These are phyloP conservation scores for Candolleomyces eurysporus DNA, from an alignment of 768 basidiomycete species.

Conservation along the genomic window DNA sequence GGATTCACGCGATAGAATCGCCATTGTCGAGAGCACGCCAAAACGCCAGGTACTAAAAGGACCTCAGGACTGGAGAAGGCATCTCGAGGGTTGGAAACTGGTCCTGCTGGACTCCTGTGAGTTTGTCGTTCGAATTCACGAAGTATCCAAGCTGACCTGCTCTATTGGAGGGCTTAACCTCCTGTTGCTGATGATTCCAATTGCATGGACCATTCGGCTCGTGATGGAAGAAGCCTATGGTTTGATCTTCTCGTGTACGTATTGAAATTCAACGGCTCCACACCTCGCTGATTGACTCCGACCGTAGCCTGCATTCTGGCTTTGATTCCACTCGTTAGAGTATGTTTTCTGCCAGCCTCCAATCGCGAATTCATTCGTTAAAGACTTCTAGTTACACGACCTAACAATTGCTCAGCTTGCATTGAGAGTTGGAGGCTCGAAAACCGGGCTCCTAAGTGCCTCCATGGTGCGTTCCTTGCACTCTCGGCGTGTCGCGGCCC, in stretches of 20 bases:
- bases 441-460: slow-evolving; percentile 78
- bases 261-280: not conserved
- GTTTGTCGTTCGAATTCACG: not conserved
- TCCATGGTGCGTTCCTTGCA: slow-evolving; percentile 54
- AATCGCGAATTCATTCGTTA: not conserved
- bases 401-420: slow-evolving; percentile 73
- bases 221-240: slow-evolving; percentile 46
- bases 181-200: slow-evolving; percentile 62
- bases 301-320: slow-evolving; percentile 60
- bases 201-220: slow-evolving; percentile 60
- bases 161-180: slow-evolving; percentile 61
- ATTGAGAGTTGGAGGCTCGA: slow-evolving; percentile 70
- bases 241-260: slow-evolving; percentile 62
- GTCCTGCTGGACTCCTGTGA: slow-evolving; percentile 25
- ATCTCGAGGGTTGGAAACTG: slow-evolving; percentile 22
- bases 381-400: slow-evolving; percentile 61
- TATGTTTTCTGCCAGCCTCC: slow-evolving; percentile 21
- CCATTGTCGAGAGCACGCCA: not conserved
- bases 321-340: slow-evolving; percentile 79
- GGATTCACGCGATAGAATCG: slow-evolving; percentile 3
- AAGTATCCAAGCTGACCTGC: not conserved
- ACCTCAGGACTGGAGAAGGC: not conserved
- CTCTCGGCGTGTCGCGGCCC: slow-evolving; percentile 1
- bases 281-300: not conserved
- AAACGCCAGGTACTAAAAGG: not conserved